Percentiles rank a stretch among this genome's conserved stretches.
Conservation (phyloP, 1,284 basidiomycete genomes). For the Melampsora americana region DNA sequence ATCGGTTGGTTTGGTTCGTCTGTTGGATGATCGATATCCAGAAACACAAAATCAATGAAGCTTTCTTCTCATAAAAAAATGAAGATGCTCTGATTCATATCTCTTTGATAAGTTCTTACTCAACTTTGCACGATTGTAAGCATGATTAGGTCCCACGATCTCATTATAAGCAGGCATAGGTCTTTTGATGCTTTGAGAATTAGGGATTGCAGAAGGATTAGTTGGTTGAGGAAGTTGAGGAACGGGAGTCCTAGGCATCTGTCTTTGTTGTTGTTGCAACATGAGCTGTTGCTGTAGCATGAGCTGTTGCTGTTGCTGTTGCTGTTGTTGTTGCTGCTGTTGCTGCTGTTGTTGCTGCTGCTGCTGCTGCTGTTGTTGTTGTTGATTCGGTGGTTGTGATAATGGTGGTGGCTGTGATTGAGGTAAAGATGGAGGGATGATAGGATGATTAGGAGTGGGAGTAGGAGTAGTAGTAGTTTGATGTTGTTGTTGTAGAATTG, state of each 20-base stretch:
- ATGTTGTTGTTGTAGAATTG: not conserved
- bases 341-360: no score
- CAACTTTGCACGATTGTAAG: conserved; percentile 31
- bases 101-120: not conserved
- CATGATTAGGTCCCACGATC: conserved; percentile 19
- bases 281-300: conserved; percentile 13
- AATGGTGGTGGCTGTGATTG: not conserved
- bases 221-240: conserved; percentile 3
- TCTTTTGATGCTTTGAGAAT: conserved; percentile 6
- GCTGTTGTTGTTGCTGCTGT: not conserved
- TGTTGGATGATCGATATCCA: not conserved
- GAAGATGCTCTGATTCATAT: not conserved
- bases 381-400: no score
- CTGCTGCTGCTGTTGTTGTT: no score
- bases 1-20: conserved; percentile 37
- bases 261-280: not conserved
- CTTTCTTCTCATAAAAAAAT: no score
- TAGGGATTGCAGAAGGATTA: not conserved
- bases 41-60: no score
- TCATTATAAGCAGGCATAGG: conserved; percentile 19
- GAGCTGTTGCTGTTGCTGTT: conserved; percentile 3
- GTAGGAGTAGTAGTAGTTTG: not conserved
- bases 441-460: no score
- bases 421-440: not conserved
- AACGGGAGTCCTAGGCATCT: not conserved